Conservation (phyloP, 768 basidiomycete genomes). For the Suillus tomentosus region DNA sequence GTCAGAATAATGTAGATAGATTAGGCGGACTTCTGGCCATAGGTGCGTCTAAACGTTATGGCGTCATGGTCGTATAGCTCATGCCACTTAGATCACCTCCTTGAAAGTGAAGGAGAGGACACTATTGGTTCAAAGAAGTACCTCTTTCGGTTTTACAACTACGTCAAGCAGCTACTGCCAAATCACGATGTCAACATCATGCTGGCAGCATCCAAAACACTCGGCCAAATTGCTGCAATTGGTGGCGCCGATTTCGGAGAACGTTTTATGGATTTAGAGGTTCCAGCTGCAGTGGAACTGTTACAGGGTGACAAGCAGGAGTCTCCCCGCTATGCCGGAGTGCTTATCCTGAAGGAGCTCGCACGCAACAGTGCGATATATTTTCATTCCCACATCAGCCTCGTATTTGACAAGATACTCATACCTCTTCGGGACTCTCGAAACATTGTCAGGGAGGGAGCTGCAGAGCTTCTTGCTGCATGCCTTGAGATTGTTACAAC, state of each 20-base stretch:
- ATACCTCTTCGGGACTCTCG: constrained; percentile 87
- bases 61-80: constrained; percentile 14
- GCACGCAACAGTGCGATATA: constrained; percentile 86
- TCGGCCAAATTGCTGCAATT: constrained; percentile 83
- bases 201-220: constrained; percentile 90
- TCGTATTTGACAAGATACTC: constrained; percentile 92
- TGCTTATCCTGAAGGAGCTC: constrained; percentile 91
- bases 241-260: constrained; percentile 86
- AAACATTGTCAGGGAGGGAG: constrained; percentile 89
- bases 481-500: constrained; percentile 86
- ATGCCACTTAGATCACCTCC: constrained; percentile 58
- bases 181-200: constrained; percentile 92
- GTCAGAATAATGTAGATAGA: constrained; percentile 74
- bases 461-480: constrained; percentile 90
- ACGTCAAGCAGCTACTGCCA: constrained; percentile 90
- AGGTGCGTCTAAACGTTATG: constrained; percentile 46
- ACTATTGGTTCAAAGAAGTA: constrained; percentile 79
- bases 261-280: constrained; percentile 87
- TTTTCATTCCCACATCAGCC: constrained; percentile 84
- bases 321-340: constrained; percentile 87
- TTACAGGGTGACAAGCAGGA: constrained; percentile 77
- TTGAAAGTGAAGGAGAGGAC: constrained; percentile 78
- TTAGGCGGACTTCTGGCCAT: constrained; percentile 89
- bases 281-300: constrained; percentile 79
- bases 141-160: constrained; percentile 87